These are phyloP conservation scores for Pestalotiopsis sp. DNA, from an alignment of 2,329 filamentous ascomycete species.

Conservation along the genomic window DNA sequence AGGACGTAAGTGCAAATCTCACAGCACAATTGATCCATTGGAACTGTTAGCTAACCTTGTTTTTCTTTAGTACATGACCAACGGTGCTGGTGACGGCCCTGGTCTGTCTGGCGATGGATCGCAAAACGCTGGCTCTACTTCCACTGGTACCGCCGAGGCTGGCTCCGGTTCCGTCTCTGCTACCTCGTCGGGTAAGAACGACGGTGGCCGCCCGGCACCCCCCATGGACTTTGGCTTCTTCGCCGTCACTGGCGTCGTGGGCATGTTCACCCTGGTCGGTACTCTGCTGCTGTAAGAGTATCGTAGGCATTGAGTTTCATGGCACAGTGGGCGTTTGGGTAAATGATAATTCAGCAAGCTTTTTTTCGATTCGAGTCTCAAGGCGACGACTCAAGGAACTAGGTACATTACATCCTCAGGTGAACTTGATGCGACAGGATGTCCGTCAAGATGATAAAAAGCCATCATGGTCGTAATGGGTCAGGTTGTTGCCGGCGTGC, in stretches of 20 bases:
- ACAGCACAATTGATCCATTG: not conserved
- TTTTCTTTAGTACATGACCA: slow-evolving; percentile 47
- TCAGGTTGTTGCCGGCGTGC: not conserved
- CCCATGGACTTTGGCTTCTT: slow-evolving; percentile 41
- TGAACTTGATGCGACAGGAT: not conserved
- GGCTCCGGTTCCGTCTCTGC: slow-evolving; percentile 40
- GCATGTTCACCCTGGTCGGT: slow-evolving; percentile 39
- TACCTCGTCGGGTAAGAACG: slow-evolving; percentile 39
- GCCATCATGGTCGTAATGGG: not conserved
- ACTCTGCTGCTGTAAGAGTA: slow-evolving; percentile 40
- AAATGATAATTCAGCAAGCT: not conserved
- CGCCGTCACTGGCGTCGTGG: slow-evolving; percentile 34
- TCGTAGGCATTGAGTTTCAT: not conserved
- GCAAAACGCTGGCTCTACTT: slow-evolving; percentile 51
- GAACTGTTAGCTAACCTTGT: slow-evolving; percentile 12
- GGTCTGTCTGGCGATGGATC: slow-evolving; percentile 57
- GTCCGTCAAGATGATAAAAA: not conserved
- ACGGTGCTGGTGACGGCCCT: slow-evolving; percentile 55
- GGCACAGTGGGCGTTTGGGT: not conserved
- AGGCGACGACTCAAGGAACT: not conserved
- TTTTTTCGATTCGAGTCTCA: not conserved
- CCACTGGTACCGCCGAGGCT: slow-evolving; percentile 42
- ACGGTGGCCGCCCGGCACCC: slow-evolving; percentile 31
- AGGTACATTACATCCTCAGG: not conserved
- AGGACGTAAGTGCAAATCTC: slow-evolving; percentile 29